These are phyloP conservation scores for Aspergillus fumigatus DNA, from an alignment of 2,329 filamentous ascomycete species.

Conservation along the genomic window DNA sequence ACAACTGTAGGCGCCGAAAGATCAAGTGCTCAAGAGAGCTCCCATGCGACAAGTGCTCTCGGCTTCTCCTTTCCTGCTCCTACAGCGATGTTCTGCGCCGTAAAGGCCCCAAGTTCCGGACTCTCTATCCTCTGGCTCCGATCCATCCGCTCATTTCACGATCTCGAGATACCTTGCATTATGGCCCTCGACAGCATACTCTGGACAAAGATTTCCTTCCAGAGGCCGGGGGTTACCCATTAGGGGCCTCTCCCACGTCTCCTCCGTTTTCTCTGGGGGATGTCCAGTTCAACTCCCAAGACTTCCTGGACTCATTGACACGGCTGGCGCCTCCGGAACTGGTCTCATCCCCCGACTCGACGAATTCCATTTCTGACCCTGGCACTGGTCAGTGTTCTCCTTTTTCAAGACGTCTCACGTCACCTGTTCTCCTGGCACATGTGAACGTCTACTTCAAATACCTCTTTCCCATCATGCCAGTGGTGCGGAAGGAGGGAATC, in stretches of 20 bases:
- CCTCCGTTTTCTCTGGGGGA: constrained; percentile 23
- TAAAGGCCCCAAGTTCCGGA: constrained; percentile 38
- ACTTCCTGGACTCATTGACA: constrained; percentile 23
- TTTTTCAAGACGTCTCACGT: constrained; percentile 24
- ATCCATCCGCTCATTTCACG: constrained; percentile 28
- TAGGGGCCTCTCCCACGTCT: constrained; percentile 23
- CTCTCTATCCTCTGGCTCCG: constrained; percentile 34
- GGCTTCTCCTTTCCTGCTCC: constrained; percentile 35
- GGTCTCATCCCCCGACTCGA: constrained; percentile 33
- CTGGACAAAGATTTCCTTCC: constrained; percentile 16
- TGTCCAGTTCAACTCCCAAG: constrained; percentile 19
- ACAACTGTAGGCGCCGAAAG: constrained; percentile 40
- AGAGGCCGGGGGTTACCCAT: constrained; percentile 15
- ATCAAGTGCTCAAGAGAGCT: constrained; percentile 40
- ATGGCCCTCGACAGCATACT: constrained; percentile 11
- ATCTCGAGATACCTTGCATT: constrained; percentile 13
- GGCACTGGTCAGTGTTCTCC: constrained; percentile 14
- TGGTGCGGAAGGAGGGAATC: constrained; percentile 34
- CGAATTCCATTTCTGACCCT: constrained; percentile 27
- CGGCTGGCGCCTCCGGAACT: constrained; percentile 28
- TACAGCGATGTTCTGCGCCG: constrained; percentile 37
- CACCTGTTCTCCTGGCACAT: constrained; percentile 34
- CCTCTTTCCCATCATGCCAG: constrained; percentile 42
- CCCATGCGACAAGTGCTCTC: constrained; percentile 40
- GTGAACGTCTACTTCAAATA: constrained; percentile 41